Base-by-base conservation (phyloP, 2,329 filamentous ascomycete species). In the Alternaria hordeiaustralica region DNA sequence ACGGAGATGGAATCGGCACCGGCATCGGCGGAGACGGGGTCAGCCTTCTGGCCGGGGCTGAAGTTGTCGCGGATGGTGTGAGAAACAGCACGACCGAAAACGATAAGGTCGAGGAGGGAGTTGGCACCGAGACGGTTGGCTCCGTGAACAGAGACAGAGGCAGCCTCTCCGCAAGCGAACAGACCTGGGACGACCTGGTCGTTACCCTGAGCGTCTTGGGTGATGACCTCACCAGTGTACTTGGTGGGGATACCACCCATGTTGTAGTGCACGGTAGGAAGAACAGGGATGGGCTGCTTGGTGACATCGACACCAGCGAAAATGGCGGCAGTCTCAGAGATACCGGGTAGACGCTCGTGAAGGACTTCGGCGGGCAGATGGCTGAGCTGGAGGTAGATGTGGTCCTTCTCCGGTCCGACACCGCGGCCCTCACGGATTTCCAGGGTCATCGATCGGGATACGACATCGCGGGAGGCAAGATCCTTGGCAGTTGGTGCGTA, bases 241-340 rank as follows among this genome's bases (percentile, higher is more conserved):
- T 93, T 93, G 72, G 96, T 98, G 56, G 95, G 95, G 74, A 99
- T 97, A 87, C 96, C 95, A 83, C 95, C 95, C 96, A 98, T 99
- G 88, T 97, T 97, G 88, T 99, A 99, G 87, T 99, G 94, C 72
- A 97, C 95, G 47, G 95, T 98, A 62, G 95, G 95, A 67, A 98
- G 87, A 71, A 98, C 95, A 66, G 95, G 95, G 74, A 98, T 98
- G 70, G 95, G 95, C 84, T 97, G 92, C 87, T 97, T 97, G 79
- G 90, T 91, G 73, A 99, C 95, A 81, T 99, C 96, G 75, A 99
- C 94, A 84, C 96, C 95, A 64, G 95, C 88, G 83, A 99, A 99
- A 78, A 98, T 98, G 74, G 93, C 94, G 57, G 95, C 96, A 33
- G 96, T 99, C 87, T 99, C 96, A 43, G 95, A 97, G 81, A 99